Percentiles rank a stretch among this genome's conserved stretches.
Conservation (phyloP, 805 yeast species). For the Debaryomyces tyrocola region DNA sequence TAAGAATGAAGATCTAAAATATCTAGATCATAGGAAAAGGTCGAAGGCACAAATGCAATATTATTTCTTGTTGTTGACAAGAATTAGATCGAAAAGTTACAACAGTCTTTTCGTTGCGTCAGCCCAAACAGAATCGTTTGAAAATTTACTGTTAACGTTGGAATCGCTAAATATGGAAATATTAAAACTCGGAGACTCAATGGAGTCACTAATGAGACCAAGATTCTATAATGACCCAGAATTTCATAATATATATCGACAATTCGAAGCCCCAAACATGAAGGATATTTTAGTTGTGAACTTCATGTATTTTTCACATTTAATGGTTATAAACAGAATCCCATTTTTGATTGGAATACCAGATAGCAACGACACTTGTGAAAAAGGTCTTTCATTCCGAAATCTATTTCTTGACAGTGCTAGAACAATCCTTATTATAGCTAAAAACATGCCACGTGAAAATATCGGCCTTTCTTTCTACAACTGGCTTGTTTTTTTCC, state of each 20-base stretch:
- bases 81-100: constrained; percentile 31
- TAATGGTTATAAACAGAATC: constrained; percentile 37
- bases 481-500: constrained; percentile 34
- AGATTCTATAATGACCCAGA: constrained; percentile 32
- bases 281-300: constrained; percentile 23
- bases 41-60: neutral
- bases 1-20: neutral
- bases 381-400: constrained; percentile 22
- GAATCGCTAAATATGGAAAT: constrained; percentile 27
- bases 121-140: constrained; percentile 18
- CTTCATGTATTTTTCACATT: constrained; percentile 33
- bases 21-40: neutral
- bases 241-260: constrained; percentile 13
- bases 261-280: neutral
- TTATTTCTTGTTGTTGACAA: constrained; percentile 17
- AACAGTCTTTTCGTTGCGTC: constrained; percentile 31
- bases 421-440: constrained; percentile 33
- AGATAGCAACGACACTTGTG: constrained; percentile 16
- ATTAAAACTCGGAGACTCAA: constrained; percentile 19
- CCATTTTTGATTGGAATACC: constrained; percentile 21
- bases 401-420: constrained; percentile 34
- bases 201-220: constrained; percentile 23
- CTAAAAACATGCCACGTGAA: constrained; percentile 18
- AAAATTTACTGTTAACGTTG: constrained; percentile 20
- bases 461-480: constrained; percentile 21